Evolutionary conservation across 768 basidiomycete species (phyloP).

Genomic region (Cystobasidium onofrii): DNA sequence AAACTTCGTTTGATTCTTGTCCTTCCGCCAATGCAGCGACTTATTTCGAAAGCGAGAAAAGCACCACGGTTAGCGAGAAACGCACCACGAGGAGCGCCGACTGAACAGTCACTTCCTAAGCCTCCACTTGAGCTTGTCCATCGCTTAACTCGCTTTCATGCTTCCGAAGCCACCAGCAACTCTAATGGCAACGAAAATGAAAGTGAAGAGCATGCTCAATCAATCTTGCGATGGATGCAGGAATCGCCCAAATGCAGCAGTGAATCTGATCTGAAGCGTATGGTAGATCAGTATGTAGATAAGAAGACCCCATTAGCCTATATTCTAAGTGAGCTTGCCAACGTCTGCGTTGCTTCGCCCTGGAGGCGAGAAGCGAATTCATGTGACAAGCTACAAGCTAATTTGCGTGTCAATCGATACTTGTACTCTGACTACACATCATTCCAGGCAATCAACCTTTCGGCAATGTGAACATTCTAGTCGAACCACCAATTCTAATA

Average conservation of each 20-base stretch:
- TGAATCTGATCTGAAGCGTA: neutral
- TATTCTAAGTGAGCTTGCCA: constrained; percentile 11
- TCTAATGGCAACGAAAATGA: neutral
- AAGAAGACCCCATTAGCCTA: constrained; percentile 13
- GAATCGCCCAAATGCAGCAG: neutral
- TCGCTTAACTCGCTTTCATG: neutral
- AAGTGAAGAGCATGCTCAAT: neutral
- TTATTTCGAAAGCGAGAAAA: neutral
- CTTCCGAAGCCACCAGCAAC: neutral
- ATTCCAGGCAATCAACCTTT: constrained; percentile 32
- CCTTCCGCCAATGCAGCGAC: neutral
- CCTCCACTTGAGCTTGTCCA: neutral
- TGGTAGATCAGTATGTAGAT: neutral
- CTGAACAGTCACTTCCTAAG: neutral
- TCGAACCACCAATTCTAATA: constrained; percentile 72
- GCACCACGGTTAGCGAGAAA: neutral
- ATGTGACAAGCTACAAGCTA: too few relatives aligned
- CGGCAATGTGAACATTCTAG: constrained; percentile 4
- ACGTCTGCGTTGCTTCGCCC: neutral
- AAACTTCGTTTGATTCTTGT: neutral
- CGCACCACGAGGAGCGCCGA: neutral
- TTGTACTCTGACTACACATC: neutral
- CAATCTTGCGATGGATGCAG: constrained; percentile 10
- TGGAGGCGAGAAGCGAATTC: neutral
- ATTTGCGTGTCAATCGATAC: too few relatives aligned